Base-by-base conservation (phyloP, 768 basidiomycete genomes). In the Pleurotus eryngii region DNA sequence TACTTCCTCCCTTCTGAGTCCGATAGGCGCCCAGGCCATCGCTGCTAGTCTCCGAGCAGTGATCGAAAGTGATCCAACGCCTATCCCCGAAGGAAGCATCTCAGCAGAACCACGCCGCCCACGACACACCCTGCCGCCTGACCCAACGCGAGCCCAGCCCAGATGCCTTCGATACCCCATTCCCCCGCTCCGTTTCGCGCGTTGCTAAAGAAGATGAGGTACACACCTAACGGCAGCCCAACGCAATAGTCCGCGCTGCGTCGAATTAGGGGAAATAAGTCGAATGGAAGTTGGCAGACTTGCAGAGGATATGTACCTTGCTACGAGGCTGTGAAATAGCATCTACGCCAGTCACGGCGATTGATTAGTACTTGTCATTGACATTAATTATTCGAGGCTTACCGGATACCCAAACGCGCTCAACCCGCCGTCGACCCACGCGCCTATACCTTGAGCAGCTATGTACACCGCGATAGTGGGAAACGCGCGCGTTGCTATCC, bases 81-180 rank as follows among this genome's bases (percentile, higher is more conserved):
- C 30, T 35, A 35, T 35, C 11, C 42, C 42, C 42, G 48, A 39
- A 20, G 46, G 49, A 37, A 40, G 47, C n/a, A 42, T 30, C 30
- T 27, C 46, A 58, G 20, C n/a, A 59, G 56, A 9, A 59, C 42
- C 17, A 49, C 6, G 11, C n/a, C 18, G 8, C 59, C 59, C 15
- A 45, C 37, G 7, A 57, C 11, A 9, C 18, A 37, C 17, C 46
- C 18, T 18, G 15, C 46, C 3, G 55, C 59, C 17, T 57, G n/a
- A 40, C 55, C 38, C 18, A 57, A 2, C 5, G 47, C 43, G 1
- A 59, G 46, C 4, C 59, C 59, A n/a, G 54, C 18, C 59, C 59
- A 59, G 15, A 59, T 7, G 14, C 59, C 59, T 9, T 22, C 46
- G 22, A 59, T 30, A 8, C 59, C 56, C 55, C 55, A 59, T 20